phyloP scores from a whole-genome alignment of 2,329 filamentous ascomycete species.

The Aspergillus terreus region DNA sequence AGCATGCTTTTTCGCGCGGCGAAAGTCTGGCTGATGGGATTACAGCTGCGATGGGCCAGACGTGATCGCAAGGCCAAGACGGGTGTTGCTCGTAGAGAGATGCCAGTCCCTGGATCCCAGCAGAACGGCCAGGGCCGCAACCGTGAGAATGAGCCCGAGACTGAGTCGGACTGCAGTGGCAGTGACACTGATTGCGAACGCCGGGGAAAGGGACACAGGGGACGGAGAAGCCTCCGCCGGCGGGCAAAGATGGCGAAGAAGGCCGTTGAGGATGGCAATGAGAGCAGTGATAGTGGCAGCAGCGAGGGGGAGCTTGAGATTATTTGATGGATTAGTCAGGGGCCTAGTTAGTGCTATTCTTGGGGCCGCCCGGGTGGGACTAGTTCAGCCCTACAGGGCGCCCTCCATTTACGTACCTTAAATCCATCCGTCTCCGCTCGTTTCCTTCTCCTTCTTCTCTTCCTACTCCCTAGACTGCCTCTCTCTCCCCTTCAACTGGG shows the following conservation, averaged over 20 bases:
- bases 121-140: too few species aligned
- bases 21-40: too few species aligned
- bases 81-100: too few species aligned
- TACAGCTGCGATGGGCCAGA: too few species aligned
- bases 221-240: too few species aligned
- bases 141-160: too few species aligned
- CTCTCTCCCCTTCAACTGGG: slow-evolving; percentile 1
- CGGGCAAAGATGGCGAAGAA: too few species aligned
- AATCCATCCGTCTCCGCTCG: background rate
- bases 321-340: background rate
- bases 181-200: too few species aligned
- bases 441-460: background rate
- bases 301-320: background rate
- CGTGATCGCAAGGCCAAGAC: too few species aligned
- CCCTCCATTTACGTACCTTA: background rate
- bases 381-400: background rate
- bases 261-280: background rate
- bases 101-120: too few species aligned
- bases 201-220: too few species aligned
- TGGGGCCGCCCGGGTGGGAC: background rate
- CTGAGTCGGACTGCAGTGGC: too few species aligned
- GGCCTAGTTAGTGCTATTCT: background rate
- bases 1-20: background rate
- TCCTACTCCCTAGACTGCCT: background rate
- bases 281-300: background rate